Percentiles rank a stretch among this genome's conserved stretches.
phyloP scores from a whole-genome alignment of 306 rosid species.

The Coriaria nepalensis region DNA sequence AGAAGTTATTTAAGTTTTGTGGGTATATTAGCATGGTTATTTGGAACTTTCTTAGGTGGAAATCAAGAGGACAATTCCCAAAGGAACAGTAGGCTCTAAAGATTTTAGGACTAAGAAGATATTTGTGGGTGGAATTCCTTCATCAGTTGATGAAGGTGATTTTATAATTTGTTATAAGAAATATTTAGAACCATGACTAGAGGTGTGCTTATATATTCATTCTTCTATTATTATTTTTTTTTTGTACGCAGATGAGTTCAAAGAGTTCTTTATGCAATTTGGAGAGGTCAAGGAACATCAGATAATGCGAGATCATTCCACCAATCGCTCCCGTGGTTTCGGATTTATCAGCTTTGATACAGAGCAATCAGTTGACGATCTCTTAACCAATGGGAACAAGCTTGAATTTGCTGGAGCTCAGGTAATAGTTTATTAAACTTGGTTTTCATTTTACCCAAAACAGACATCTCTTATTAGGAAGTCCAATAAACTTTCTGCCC shows the following conservation, averaged over 20 bases:
- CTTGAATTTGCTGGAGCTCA: conserved; percentile 81
- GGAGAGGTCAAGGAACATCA: conserved; percentile 79
- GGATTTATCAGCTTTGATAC: conserved; percentile 65
- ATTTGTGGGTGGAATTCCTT: conserved; percentile 89
- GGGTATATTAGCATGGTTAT: conserved; percentile 10
- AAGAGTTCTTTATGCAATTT: conserved; percentile 61
- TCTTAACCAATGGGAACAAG: conserved; percentile 74
- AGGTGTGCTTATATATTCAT: not conserved
- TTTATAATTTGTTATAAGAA: conserved; percentile 7
- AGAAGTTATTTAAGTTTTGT: not conserved
- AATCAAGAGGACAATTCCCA: conserved; percentile 91
- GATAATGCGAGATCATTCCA: conserved; percentile 81
- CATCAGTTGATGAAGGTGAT: conserved; percentile 76
- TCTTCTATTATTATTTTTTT: conserved; percentile 8
- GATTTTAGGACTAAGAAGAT: conserved; percentile 90
- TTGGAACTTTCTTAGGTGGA: conserved; percentile 43
- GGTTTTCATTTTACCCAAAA: not conserved
- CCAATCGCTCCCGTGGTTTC: conserved; percentile 85
- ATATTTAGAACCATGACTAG: too few species aligned
- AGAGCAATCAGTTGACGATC: conserved; percentile 83
- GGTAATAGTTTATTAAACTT: conserved; percentile 28
- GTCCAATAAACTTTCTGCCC: too few species aligned
- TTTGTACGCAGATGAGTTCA: conserved; percentile 26
- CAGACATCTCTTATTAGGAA: too few species aligned
- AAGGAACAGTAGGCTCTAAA: conserved; percentile 67